A percentile compares a stretch with the other conserved stretches of the same genome.
These are phyloP conservation scores for Teunomyces lycoperdinae DNA, from an alignment of 805 yeast genomes.

Conservation along the genomic window DNA sequence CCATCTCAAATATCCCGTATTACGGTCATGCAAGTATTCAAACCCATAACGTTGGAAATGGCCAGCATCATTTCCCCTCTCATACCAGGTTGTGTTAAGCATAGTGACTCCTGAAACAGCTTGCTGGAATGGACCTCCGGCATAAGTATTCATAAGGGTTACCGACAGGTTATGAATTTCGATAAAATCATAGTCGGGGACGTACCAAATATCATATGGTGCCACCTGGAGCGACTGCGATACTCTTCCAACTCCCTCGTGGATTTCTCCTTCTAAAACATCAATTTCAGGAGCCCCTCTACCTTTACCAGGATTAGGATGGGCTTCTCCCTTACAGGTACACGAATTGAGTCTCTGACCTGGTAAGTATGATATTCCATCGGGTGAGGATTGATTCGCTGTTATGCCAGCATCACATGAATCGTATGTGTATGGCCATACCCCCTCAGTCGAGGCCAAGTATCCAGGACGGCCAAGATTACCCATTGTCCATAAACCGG, in stretches of 20 bases:
- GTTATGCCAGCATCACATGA: conserved; percentile 93
- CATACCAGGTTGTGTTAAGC: conserved; percentile 81
- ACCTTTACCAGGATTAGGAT: conserved; percentile 86
- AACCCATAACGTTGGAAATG: conserved; percentile 72
- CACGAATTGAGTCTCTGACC: conserved; percentile 80
- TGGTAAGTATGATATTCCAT: conserved; percentile 82
- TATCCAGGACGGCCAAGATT: conserved; percentile 92
- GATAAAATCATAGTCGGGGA: conserved; percentile 80
- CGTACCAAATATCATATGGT: conserved; percentile 92
- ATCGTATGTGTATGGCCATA: conserved; percentile 91
- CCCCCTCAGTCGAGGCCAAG: conserved; percentile 82
- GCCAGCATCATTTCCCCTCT: conserved; percentile 50
- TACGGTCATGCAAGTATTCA: conserved; percentile 71
- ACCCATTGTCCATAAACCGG: conserved; percentile 95
- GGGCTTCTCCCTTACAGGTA: conserved; percentile 78
- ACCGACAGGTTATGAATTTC: conserved; percentile 67
- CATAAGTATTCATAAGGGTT: conserved; percentile 80
- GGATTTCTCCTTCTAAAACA: conserved; percentile 80
- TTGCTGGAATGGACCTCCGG: conserved; percentile 94
- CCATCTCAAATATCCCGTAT: conserved; percentile 80
- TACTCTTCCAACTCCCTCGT: conserved; percentile 60
- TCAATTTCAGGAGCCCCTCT: conserved; percentile 97
- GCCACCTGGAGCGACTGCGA: conserved; percentile 93
- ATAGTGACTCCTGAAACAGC: conserved; percentile 83
- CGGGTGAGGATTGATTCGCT: conserved; percentile 85